These are phyloP conservation scores for Emmonsiellopsis sp. DNA, from an alignment of 2,329 filamentous ascomycete genomes.

Conservation along the genomic window DNA sequence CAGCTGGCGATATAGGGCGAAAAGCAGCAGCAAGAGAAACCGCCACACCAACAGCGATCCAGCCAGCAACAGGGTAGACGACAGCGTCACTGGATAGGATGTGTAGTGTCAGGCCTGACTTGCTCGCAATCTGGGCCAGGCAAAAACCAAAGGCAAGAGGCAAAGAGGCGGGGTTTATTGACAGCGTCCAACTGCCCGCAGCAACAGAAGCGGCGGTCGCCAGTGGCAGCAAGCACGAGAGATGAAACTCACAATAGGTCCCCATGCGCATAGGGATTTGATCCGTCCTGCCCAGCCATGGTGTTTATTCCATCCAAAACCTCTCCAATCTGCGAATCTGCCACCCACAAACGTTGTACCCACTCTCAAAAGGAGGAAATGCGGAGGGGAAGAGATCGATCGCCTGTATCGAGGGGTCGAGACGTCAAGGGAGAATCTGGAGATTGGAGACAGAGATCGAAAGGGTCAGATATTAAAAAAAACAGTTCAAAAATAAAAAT, in stretches of 20 bases:
- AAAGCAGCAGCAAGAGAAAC: too few relatives aligned
- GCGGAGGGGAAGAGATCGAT: background rate
- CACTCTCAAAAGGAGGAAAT: background rate
- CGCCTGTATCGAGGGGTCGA: background rate
- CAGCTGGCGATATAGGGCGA: too few relatives aligned
- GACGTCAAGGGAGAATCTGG: background rate
- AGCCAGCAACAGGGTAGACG: too few relatives aligned
- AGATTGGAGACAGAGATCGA: background rate
- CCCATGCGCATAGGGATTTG: slow-evolving; percentile 43
- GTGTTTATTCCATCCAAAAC: slow-evolving; percentile 29
- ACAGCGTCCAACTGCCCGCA: too few relatives aligned
- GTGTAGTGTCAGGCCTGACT: too few relatives aligned
- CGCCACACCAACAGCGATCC: too few relatives aligned
- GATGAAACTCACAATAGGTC: slow-evolving; percentile 36
- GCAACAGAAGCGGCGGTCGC: too few relatives aligned
- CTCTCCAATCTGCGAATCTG: background rate
- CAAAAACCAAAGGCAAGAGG: too few relatives aligned
- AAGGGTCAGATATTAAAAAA: background rate
- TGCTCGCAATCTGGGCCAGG: too few relatives aligned
- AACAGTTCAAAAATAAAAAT: background rate
- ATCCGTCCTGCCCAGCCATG: slow-evolving; percentile 37
- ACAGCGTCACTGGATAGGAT: too few relatives aligned
- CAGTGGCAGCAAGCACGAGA: too few relatives aligned
- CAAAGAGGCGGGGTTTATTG: too few relatives aligned
- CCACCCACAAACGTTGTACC: background rate